phyloP scores from a whole-genome alignment of 805 yeast species.

The Candida stauntonica region DNA sequence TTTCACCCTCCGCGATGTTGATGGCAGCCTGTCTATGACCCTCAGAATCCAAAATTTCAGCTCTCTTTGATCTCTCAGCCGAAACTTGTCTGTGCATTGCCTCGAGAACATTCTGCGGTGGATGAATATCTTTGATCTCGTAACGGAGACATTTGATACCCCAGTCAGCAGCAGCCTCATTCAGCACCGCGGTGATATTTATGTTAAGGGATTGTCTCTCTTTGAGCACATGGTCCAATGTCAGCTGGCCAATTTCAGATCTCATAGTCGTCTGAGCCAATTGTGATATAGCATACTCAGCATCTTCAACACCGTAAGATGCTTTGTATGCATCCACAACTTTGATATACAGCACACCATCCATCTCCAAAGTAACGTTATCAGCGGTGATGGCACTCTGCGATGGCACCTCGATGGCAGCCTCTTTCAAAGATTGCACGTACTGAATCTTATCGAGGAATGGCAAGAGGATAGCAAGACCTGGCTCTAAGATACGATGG shows the following conservation, averaged over 20 bases:
- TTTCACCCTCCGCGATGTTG: constrained; percentile 81
- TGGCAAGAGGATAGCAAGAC: constrained; percentile 70
- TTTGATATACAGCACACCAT: constrained; percentile 74
- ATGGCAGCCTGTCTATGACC: constrained; percentile 77
- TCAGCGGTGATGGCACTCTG: constrained; percentile 85
- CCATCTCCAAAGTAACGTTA: constrained; percentile 79
- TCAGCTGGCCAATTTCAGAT: constrained; percentile 79
- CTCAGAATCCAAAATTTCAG: constrained; percentile 82
- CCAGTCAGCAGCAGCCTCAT: constrained; percentile 84
- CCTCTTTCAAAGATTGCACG: constrained; percentile 78
- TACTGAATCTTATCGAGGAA: constrained; percentile 71
- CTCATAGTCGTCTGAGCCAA: constrained; percentile 91
- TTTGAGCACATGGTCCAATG: constrained; percentile 71
- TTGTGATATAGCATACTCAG: constrained; percentile 79
- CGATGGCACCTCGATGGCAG: constrained; percentile 79
- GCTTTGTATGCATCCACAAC: constrained; percentile 83
- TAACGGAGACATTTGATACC: constrained; percentile 80
- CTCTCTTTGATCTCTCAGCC: constrained; percentile 83
- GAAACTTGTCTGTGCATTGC: constrained; percentile 91
- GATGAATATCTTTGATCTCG: constrained; percentile 85
- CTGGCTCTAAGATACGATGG: constrained; percentile 64
- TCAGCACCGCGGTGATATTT: constrained; percentile 73
- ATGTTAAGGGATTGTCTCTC: constrained; percentile 71
- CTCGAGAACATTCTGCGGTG: constrained; percentile 78
- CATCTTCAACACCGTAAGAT: constrained; percentile 83